A percentile compares a stretch with the other conserved stretches of the same genome.
Evolutionary conservation across 2,329 filamentous ascomycete species (phyloP).

Genomic region (Scedosporium dehoogii): DNA sequence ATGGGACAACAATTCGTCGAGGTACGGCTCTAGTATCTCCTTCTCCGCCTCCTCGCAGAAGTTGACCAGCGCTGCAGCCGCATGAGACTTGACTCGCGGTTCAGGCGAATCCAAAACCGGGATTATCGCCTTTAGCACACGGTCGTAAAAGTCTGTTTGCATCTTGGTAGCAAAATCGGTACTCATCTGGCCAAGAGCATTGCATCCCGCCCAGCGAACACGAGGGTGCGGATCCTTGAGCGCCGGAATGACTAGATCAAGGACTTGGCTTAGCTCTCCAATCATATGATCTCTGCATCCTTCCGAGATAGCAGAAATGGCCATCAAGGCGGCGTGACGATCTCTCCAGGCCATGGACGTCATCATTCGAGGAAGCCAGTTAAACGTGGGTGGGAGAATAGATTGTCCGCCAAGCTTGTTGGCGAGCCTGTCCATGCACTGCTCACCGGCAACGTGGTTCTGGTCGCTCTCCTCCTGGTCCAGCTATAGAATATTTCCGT

Average conservation of each 20-base stretch:
- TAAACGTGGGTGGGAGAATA: slow-evolving; percentile 88
- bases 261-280: slow-evolving; percentile 83
- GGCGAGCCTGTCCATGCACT: slow-evolving; percentile 94
- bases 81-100: slow-evolving; percentile 90
- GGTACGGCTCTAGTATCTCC: slow-evolving; percentile 79
- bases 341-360: slow-evolving; percentile 90
- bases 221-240: slow-evolving; percentile 84
- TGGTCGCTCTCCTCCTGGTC: slow-evolving; percentile 93
- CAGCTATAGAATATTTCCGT: slow-evolving; percentile 42
- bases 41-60: slow-evolving; percentile 99
- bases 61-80: slow-evolving; percentile 94
- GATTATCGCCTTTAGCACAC: slow-evolving; percentile 82
- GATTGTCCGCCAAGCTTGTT: slow-evolving; percentile 94
- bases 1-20: slow-evolving; percentile 76
- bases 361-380: slow-evolving; percentile 97
- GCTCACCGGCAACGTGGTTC: slow-evolving; percentile 95
- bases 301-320: slow-evolving; percentile 96
- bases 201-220: slow-evolving; percentile 95
- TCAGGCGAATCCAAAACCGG: slow-evolving; percentile 85
- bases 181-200: slow-evolving; percentile 98
- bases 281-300: slow-evolving; percentile 95
- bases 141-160: slow-evolving; percentile 89
- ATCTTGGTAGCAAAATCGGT: slow-evolving; percentile 97
- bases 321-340: slow-evolving; percentile 94
- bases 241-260: slow-evolving; percentile 89